Conservation (phyloP, 2,329 filamentous ascomycete genomes). For the Davidsoniella australis region DNA sequence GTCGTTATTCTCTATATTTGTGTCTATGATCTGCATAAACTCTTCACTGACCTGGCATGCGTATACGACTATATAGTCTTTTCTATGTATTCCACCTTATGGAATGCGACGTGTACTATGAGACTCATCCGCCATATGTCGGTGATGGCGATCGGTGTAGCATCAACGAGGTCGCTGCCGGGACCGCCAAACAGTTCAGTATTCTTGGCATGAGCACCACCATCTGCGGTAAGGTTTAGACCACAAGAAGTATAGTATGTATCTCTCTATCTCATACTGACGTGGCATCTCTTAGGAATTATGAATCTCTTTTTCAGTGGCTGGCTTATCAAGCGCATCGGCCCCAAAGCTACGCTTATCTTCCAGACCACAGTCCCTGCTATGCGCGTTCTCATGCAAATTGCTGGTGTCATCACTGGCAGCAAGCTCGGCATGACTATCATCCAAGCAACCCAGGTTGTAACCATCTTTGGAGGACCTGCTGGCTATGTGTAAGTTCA, state of each 20-base stretch:
- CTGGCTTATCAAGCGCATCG: constrained; percentile 48
- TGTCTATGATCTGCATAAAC: neutral
- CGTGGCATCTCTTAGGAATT: constrained; percentile 20
- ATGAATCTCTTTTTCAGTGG: constrained; percentile 51
- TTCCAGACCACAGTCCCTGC: constrained; percentile 49
- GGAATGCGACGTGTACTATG: constrained; percentile 55
- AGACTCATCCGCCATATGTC: constrained; percentile 32
- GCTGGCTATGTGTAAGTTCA: constrained; percentile 41
- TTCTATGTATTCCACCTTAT: constrained; percentile 54
- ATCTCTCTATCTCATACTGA: neutral
- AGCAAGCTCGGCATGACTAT: constrained; percentile 47
- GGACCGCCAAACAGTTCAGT: constrained; percentile 45
- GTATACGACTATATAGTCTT: constrained; percentile 18
- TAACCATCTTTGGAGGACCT: constrained; percentile 51
- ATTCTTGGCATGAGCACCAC: constrained; percentile 51
- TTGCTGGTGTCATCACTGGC: constrained; percentile 45
- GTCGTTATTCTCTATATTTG: constrained; percentile 17
- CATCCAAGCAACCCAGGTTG: constrained; percentile 48
- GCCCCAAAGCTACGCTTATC: constrained; percentile 43
- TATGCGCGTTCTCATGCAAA: constrained; percentile 44
- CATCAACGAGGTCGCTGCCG: constrained; percentile 43
- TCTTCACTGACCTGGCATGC: neutral
- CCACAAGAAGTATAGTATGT: neutral
- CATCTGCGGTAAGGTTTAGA: constrained; percentile 33
- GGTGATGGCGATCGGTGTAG: constrained; percentile 37